Conservation (phyloP, 148 eudicot species). For the Camellia granthamiana region DNA sequence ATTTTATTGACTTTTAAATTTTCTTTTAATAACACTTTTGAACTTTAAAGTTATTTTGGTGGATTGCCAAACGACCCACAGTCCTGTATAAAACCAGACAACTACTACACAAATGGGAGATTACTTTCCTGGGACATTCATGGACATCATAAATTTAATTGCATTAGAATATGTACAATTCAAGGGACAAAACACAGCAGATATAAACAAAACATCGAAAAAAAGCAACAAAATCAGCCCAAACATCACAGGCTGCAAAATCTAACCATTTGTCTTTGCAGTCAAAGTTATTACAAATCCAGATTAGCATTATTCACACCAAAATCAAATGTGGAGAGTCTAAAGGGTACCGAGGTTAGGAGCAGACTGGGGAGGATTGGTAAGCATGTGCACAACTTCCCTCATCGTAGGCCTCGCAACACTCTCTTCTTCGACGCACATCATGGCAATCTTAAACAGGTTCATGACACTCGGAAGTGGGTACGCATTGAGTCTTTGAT, state of each 20-base stretch:
- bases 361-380: slow-evolving; percentile 54
- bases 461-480: slow-evolving; percentile 50
- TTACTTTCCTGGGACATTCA: too few relatives aligned
- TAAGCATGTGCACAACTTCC: slow-evolving; percentile 84
- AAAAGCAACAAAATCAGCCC: too few relatives aligned
- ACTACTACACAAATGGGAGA: too few relatives aligned
- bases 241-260: neutral
- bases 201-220: too few relatives aligned
- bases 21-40: too few relatives aligned
- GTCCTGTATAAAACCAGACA: too few relatives aligned
- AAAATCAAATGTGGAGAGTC: neutral
- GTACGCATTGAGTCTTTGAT: slow-evolving; percentile 65
- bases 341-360: slow-evolving; percentile 12
- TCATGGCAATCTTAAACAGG: slow-evolving; percentile 86
- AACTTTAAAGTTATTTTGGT: too few relatives aligned
- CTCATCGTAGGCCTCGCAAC: slow-evolving; percentile 81
- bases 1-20: too few relatives aligned
- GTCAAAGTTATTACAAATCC: slow-evolving; percentile 3
- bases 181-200: too few relatives aligned
- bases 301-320: slow-evolving; percentile 6
- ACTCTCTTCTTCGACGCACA: slow-evolving; percentile 84
- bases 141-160: too few relatives aligned
- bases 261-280: neutral
- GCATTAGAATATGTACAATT: too few relatives aligned
- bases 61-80: too few relatives aligned